Base-by-base conservation (phyloP, 225 moss, liverwort and hornwort genomes). In the Neckera pumila region DNA sequence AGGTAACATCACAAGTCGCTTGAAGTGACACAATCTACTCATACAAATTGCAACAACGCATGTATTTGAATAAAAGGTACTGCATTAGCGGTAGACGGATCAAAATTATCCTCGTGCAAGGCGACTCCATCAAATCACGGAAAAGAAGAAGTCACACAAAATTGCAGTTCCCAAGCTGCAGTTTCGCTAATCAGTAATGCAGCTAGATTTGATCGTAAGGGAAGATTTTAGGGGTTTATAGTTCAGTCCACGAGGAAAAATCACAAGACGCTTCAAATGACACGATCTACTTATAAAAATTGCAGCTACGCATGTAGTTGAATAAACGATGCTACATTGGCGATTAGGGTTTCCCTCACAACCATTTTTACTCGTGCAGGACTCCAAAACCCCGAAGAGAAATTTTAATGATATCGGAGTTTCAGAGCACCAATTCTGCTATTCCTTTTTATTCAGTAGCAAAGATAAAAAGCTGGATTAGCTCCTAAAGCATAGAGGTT, bases 301-400 rank as follows among this genome's bases (percentile, higher is more conserved):
- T 70, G 53, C 76, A 51, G n/a, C 80, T 12, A 43, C 17, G 10
- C 40, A 71, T 25, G 40, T 3, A 80, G 21, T 77, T 26, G 34
- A 57, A 74, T 17, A 70, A 42, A 30, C 49, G 16, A 26, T 26
- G n/a, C 83, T 74, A 61, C 88, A 79, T 90, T 88, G 77, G 40
- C 34, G 25, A 86, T 88, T 90, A 92, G 90, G 89, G 92, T 84
- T 92, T 65, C 12, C 61, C 17, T 13, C 22, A 51, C 19, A 45
- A 67, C 71, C 34, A 85, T 38, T 49, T 26, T 42, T 54, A 51
- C 58, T 62, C 25, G 14, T 23, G 89, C 34, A 53, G 11, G 42
- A 72, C 51, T 42, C 38, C 53, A 61, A 47, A 80, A 53, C 34
- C 58, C 16, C 33, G 14, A 53, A 85, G 34, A 34, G 25, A 58